Evolutionary conservation across 164 flowering plant genomes (phyloP), one percentile per base, ranked within the genome.

Genomic region (Liriodendron chinense): DNA sequence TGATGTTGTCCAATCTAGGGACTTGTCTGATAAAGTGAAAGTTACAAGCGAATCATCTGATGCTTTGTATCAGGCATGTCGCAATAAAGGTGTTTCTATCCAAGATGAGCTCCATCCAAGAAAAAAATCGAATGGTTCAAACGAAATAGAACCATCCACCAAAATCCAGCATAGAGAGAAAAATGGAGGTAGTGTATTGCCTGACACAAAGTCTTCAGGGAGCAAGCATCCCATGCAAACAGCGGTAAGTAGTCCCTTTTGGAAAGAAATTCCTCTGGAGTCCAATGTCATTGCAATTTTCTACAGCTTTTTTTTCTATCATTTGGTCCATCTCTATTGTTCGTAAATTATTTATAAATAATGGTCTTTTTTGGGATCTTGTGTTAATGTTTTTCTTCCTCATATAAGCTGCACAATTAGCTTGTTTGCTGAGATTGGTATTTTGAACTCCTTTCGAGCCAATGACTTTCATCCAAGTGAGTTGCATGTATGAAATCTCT

Each of bases 151-250:
- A 56, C 10, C 47, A 68, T 76, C 84, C 50, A 49, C 47, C 57
- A 83, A 78, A 71, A 67, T 76, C 76, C 85, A 82, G 73, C 79
- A 78, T 23, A 85, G 74, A 79, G 95, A 88, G 65, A 92, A 85
- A 77, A 79, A 79, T 83, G 84, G 83, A 25, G 68, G 69, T 53
- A 9, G 9, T 63, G 94, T 87, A 75, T 76, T 81, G 75, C 84
- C 85, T 47, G 90, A 87, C 64, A 49, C 80, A 20, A 87, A 84
- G 81, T 48, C 77, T 16, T 56, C 87, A 59, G 87, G 75, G 21
- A 74, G 81, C 80, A 90, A 82, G 74, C 75, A 81, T 71, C 18
- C 85, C 28, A 57, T 65, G 50, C 87, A 81, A 71, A 75, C 78
- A 72, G 28, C 73, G 65, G 94, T 91, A 79, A 83, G 89, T 78